phyloP scores from a whole-genome alignment of 2,329 filamentous ascomycete species.

The Pestalotiopsis sp. region DNA sequence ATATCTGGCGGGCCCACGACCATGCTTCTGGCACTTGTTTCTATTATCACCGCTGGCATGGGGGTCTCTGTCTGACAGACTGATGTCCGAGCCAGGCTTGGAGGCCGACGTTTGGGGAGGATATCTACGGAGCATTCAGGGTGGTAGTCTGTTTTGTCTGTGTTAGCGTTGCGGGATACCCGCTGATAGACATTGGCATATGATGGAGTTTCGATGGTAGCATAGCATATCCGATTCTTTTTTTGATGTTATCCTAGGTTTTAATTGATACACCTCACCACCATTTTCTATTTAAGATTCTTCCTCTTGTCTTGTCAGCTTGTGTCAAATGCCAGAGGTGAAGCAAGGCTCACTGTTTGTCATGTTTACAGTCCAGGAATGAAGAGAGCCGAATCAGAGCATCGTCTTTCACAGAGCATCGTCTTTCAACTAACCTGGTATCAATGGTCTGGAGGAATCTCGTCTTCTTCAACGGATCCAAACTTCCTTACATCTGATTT shows the following conservation, averaged over 20 bases:
- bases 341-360: too few species aligned
- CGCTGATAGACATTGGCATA: constrained; percentile 16
- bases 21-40: neutral
- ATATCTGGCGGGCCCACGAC: neutral
- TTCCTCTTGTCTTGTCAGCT: too few species aligned
- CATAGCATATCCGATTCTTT: neutral
- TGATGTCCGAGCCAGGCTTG: neutral
- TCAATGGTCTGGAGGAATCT: too few species aligned
- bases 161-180: constrained; percentile 11
- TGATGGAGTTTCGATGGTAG: constrained; percentile 9
- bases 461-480: too few species aligned
- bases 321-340: too few species aligned
- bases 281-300: too few species aligned
- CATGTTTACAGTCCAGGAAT: too few species aligned
- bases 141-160: constrained; percentile 5
- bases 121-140: neutral
- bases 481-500: too few species aligned
- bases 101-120: neutral
- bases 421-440: too few species aligned
- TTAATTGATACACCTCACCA: neutral
- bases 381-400: too few species aligned
- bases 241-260: neutral
- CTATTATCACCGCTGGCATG: neutral
- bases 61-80: neutral
- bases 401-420: too few species aligned